Evolutionary conservation across 2,329 filamentous ascomycete genomes (phyloP), one percentile per base, ranked within the genome.

Genomic region (Paecilomyces sp.): DNA sequence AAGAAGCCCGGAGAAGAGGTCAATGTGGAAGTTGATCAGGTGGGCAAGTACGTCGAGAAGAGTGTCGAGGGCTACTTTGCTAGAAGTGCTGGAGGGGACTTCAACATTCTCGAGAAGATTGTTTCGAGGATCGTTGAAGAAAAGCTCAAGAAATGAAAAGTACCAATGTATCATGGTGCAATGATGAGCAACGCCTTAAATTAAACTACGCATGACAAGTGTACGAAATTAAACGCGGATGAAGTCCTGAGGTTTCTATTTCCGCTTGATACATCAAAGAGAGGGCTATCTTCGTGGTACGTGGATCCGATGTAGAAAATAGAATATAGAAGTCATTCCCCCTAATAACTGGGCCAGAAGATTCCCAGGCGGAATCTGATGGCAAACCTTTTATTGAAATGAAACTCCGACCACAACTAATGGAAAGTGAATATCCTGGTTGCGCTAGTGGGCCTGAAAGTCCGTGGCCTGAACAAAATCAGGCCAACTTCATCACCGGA

Each of bases 1-100:
- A 97, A 97, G 83, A 81, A 84, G 75, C 77, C 83, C 31, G 92
- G 92, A 2, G 91, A 96, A 5, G 84, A 87, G 56, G 90, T 96
- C 62, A 97, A 97, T 70, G 85, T 97, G 36, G 92, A 97, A 80
- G 93, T 96, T 58, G 92, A 97, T 72, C 91, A 96, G 80, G 85
- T 88, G 5, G 86, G 86, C 9, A 83, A 83, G 67, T 80, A 83
- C 63, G 81, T 83, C 15, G 81, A 83, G 74, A 97, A 97, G 85
- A 93, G 90, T 63, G 86, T 97, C 59, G 83, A 87, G 22, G 91
- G 88, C 7, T 94, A 92, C 75, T 86, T 97, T 66, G 73, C 76
- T 58, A 73, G 73, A 3, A 69, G 69, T 28, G 67, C 71, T 8
- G 71, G 70, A 8, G 75, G 74, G 1, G 71, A 77, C 60, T 72